Evolutionary conservation across 225 moss, liverwort and hornwort genomes (phyloP).

Genomic region (Pleurozium schreberi): DNA sequence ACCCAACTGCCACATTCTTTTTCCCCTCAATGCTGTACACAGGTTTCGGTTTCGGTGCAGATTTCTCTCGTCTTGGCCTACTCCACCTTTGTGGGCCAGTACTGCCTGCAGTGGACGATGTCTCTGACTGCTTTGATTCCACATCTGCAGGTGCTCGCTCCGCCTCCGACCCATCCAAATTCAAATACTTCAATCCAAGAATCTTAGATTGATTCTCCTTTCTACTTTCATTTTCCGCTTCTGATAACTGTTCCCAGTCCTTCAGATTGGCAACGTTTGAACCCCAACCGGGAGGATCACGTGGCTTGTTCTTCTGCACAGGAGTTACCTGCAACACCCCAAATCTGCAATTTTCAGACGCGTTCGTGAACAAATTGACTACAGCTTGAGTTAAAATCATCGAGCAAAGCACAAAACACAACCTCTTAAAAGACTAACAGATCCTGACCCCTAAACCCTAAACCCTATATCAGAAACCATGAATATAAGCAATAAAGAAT

Average conservation of each 20-base stretch:
- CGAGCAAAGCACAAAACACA: neutral
- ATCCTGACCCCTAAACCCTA: neutral
- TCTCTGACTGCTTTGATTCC: conserved; percentile 4
- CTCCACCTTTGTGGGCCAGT: neutral
- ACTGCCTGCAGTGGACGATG: conserved; percentile 10
- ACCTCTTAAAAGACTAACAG: neutral
- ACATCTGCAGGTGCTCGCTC: conserved; percentile 13
- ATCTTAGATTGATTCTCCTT: conserved; percentile 52
- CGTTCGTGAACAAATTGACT: neutral
- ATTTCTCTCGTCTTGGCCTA: conserved; percentile 20
- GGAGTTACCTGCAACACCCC: conserved; percentile 36
- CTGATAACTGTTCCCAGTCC: conserved; percentile 76
- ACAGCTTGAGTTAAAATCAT: neutral
- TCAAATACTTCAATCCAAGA: conserved; percentile 55
- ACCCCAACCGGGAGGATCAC: conserved; percentile 90
- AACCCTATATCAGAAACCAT: neutral
- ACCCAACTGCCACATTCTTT: conserved; percentile 42
- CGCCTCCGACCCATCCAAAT: conserved; percentile 18
- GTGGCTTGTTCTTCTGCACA: conserved; percentile 18
- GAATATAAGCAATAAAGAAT: neutral
- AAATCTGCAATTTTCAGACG: neutral
- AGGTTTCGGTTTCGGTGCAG: conserved; percentile 22
- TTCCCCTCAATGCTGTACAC: conserved; percentile 43
- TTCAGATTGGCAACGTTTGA: conserved; percentile 53
- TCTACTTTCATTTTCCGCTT: conserved; percentile 19